Conservation (phyloP, 2,329 filamentous ascomycete species). For the Phialophora chinensis region DNA sequence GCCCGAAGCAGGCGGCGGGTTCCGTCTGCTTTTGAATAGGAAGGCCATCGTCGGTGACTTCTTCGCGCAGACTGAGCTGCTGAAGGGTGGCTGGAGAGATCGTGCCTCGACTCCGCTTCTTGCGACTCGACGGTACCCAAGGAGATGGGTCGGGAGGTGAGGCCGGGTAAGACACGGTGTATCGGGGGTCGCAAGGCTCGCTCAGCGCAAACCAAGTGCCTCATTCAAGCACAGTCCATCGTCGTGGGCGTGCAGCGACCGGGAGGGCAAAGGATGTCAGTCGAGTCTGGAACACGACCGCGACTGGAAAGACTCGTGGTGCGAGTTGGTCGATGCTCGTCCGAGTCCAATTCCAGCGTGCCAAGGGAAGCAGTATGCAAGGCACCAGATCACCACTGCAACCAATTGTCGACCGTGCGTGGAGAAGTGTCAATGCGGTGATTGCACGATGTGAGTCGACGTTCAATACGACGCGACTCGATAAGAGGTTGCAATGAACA, state of each 20-base stretch:
- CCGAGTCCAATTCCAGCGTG: constrained; percentile 20
- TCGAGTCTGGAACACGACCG: constrained; percentile 12
- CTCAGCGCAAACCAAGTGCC: constrained; percentile 21
- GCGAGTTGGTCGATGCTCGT: constrained; percentile 29
- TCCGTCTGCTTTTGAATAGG: constrained; percentile 79
- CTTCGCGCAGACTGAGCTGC: not conserved
- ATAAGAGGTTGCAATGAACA: not conserved
- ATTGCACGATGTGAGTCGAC: constrained; percentile 11
- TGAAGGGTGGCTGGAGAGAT: constrained; percentile 2
- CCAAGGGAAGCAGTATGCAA: constrained; percentile 30
- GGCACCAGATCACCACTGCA: constrained; percentile 19
- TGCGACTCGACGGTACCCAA: constrained; percentile 17
- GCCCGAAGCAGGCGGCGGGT: constrained; percentile 47
- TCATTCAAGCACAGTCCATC: constrained; percentile 31
- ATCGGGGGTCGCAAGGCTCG: constrained; percentile 20
- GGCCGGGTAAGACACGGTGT: constrained; percentile 24
- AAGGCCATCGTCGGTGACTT: constrained; percentile 67
- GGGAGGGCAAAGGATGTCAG: not conserved
- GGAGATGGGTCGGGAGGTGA: constrained; percentile 7
- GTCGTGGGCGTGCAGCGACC: constrained; percentile 16
- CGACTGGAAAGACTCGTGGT: constrained; percentile 9
- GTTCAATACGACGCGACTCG: not conserved
- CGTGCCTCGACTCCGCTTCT: constrained; percentile 4
- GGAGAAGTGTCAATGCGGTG: constrained; percentile 20
- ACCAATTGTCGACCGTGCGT: constrained; percentile 17